Evolutionary conservation across 2,329 filamentous ascomycete species (phyloP), one percentile per base, ranked within the genome.

Genomic region (Fusarium burgessii): DNA sequence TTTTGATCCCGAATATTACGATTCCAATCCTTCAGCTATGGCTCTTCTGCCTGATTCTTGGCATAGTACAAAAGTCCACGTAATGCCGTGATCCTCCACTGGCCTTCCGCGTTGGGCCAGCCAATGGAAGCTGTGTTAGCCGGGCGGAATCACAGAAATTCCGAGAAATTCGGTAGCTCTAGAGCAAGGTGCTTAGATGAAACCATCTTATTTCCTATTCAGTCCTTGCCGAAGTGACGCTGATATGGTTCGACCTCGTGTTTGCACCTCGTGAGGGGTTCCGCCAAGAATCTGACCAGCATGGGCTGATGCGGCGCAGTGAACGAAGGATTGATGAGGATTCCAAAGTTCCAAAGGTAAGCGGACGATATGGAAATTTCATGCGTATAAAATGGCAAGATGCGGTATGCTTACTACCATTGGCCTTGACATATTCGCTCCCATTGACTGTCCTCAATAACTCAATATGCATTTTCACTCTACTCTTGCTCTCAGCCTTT

Each of bases 391-490:
- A 5, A 11, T 2, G 17, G 14, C 1, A 35, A 12, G 18, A 15
- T 18, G 3, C 11, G 3, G 9, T n/a, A 5, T 13, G 0, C 14
- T 27, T 15, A 6, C 7, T 4, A 6, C 4, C 1, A 9, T 42
- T 7, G 3, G 6, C 11, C 4, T 14, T 13, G 4, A 7, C 5
- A 13, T 1, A n/a, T 9, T 11, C 18, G 6, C 3, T 6, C 2
- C 2, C 2, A 5, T 4, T 18, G 1, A 13, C 10, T 15, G 20
- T 61, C 14, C 12, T 43, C 0, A 13, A 54, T 38, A 7, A 17
- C 5, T 40, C 10, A 6, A 13, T 14, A 70, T 67, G 66, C 42
- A 38, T 36, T 23, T 69, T 5, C 58, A 65, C 27, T 61, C 35
- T 8, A 33, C 46, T 47, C 15, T 71, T 25, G 11, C 55, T 14